Evolutionary conservation across 2,329 filamentous ascomycete genomes (phyloP).

Genomic region (Xylariaceae sp.): DNA sequence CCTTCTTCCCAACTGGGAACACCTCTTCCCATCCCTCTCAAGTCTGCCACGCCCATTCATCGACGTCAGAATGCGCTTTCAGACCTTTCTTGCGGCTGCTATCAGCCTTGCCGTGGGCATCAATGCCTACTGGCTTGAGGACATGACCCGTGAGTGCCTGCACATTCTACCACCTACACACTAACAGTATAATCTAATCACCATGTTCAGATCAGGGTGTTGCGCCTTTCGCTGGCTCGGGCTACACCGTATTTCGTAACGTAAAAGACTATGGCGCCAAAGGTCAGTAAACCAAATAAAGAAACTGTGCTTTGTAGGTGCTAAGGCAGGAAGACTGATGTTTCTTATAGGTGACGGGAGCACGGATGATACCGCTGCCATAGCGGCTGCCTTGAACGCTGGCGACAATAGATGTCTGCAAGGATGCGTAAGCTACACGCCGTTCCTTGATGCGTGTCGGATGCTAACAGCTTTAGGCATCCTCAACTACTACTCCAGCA

Average conservation of each 20-base stretch:
- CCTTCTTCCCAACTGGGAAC: conserved; percentile 12
- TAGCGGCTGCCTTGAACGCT: conserved; percentile 38
- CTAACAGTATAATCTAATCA: neutral
- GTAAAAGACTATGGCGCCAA: conserved; percentile 44
- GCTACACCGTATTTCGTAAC: conserved; percentile 43
- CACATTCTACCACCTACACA: too few species aligned
- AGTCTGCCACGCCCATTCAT: conserved; percentile 9
- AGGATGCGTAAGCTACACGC: conserved; percentile 33
- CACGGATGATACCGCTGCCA: conserved; percentile 43
- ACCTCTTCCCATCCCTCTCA: conserved; percentile 8
- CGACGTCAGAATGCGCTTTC: conserved; percentile 25
- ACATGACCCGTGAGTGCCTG: conserved; percentile 20
- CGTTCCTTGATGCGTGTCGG: neutral
- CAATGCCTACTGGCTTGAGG: conserved; percentile 27
- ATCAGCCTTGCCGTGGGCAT: conserved; percentile 25
- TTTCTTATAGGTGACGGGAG: conserved; percentile 34
- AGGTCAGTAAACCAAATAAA: conserved; percentile 22
- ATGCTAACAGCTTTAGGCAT: conserved; percentile 24
- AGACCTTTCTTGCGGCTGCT: conserved; percentile 24
- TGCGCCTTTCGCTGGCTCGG: conserved; percentile 36
- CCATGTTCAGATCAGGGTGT: conserved; percentile 35
- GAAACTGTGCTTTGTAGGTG: neutral
- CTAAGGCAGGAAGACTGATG: conserved; percentile 1
- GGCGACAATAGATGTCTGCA: conserved; percentile 36
- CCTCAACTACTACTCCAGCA: conserved; percentile 36